phyloP scores from a whole-genome alignment of 1,284 basidiomycete genomes.

The Naganishia cerealis region DNA sequence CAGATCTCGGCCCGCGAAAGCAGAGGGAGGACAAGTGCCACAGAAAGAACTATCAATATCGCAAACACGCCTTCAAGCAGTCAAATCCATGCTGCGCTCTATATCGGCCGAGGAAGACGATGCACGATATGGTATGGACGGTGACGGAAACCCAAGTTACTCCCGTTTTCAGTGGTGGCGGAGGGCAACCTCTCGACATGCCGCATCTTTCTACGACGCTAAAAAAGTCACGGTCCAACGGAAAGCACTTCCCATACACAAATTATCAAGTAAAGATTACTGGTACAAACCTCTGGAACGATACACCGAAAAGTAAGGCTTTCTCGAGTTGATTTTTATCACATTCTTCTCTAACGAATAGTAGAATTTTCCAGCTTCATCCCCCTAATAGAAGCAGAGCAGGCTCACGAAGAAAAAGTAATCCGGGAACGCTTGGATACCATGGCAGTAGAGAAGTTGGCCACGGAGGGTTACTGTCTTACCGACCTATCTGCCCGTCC shows the following conservation, averaged over 20 bases:
- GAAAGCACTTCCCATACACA: not conserved
- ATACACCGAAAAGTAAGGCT: conserved; percentile 57
- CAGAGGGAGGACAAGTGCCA: no score
- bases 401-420: conserved; percentile 61
- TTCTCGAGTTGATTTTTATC: not conserved
- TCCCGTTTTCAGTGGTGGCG: conserved; percentile 29
- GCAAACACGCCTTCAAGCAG: not conserved
- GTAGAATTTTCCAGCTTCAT: conserved; percentile 60
- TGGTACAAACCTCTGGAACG: conserved; percentile 34
- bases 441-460: conserved; percentile 64
- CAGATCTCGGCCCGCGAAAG: not conserved
- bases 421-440: conserved; percentile 64
- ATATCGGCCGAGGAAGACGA: not conserved
- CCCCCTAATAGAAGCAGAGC: conserved; percentile 65
- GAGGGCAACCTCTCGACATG: conserved; percentile 8
- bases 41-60: no score
- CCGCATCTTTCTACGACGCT: not conserved
- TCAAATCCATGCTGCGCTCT: not conserved
- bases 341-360: not conserved
- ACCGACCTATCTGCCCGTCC: conserved; percentile 66
- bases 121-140: conserved; percentile 13
- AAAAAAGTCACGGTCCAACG: not conserved
- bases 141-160: not conserved
- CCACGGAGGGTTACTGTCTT: conserved; percentile 68
- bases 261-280: not conserved